Percentiles rank a stretch among this genome's conserved stretches.
phyloP scores from a whole-genome alignment of 164 flowering plant species.

The Annona cherimola region DNA sequence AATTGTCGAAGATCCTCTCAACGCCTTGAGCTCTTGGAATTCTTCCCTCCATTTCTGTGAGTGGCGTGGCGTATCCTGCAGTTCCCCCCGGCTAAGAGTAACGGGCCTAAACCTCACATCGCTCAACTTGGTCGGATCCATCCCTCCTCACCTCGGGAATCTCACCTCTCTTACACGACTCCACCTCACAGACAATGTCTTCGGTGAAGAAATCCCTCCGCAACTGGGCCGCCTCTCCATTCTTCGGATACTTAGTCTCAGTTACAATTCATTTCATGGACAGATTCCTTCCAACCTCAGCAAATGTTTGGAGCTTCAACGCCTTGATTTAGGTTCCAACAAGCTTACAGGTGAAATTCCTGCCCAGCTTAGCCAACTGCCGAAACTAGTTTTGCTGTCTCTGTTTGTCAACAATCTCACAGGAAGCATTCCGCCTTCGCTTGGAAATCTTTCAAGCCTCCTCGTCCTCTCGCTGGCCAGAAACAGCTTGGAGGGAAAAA shows the following conservation, averaged over 20 bases:
- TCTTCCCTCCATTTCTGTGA: constrained; percentile 11
- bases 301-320: constrained; percentile 14
- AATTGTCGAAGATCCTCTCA: constrained; percentile 1
- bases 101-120: constrained; percentile 21
- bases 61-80: constrained; percentile 22
- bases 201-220: constrained; percentile 30
- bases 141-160: constrained; percentile 38
- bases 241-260: constrained; percentile 24
- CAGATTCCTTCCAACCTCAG: constrained; percentile 27
- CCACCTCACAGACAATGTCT: constrained; percentile 29
- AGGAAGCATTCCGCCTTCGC: constrained; percentile 33
- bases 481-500: constrained; percentile 23
- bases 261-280: constrained; percentile 29
- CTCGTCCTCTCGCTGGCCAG: constrained; percentile 13
- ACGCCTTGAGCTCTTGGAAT: constrained; percentile 10
- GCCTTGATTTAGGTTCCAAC: constrained; percentile 24
- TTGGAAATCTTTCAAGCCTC: constrained; percentile 37
- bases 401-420: constrained; percentile 25
- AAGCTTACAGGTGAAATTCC: constrained; percentile 33
- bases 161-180: constrained; percentile 37
- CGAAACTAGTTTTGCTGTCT: constrained; percentile 22
- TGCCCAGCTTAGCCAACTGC: constrained; percentile 18
- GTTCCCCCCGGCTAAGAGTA: constrained; percentile 17
- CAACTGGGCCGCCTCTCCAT: constrained; percentile 28
- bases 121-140: constrained; percentile 20